These are phyloP conservation scores for Eucalyptus microcorys DNA, from an alignment of 345 rosid species.

Conservation along the genomic window DNA sequence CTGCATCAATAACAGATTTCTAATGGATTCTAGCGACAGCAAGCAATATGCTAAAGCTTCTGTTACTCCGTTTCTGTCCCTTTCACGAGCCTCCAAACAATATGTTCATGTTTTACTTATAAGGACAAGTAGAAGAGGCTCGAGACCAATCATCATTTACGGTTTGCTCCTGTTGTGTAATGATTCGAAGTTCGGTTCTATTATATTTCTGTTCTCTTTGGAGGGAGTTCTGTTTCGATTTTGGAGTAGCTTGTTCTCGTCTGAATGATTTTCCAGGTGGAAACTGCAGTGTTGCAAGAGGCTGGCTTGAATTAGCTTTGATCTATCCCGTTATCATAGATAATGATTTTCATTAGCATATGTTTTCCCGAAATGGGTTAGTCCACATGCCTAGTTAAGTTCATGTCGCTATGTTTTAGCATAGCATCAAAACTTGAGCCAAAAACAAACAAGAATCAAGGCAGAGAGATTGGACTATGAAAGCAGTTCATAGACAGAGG, in stretches of 20 bases:
- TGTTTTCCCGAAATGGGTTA: neutral
- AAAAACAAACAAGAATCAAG: neutral
- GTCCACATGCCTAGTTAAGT: neutral
- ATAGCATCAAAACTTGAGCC: neutral
- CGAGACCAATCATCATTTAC: neutral
- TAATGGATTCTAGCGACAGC: neutral
- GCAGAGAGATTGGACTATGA: neutral
- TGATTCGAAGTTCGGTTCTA: neutral
- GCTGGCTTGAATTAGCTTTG: neutral
- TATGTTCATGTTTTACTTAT: neutral
- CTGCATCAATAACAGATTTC: neutral
- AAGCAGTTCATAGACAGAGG: neutral
- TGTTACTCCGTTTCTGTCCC: neutral
- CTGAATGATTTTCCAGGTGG: neutral
- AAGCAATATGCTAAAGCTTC: neutral
- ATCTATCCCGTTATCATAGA: neutral
- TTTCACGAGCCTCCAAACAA: neutral
- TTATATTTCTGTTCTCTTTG: neutral
- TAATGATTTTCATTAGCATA: neutral
- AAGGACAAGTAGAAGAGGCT: neutral
- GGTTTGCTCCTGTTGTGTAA: neutral
- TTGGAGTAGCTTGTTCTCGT: neutral
- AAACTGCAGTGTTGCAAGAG: neutral
- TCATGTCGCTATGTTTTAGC: neutral
- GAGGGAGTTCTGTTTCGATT: neutral